Evolutionary conservation across 805 yeast species (phyloP), one percentile per base, ranked within the genome.

Genomic region (Spencermartinsiella europaea): DNA sequence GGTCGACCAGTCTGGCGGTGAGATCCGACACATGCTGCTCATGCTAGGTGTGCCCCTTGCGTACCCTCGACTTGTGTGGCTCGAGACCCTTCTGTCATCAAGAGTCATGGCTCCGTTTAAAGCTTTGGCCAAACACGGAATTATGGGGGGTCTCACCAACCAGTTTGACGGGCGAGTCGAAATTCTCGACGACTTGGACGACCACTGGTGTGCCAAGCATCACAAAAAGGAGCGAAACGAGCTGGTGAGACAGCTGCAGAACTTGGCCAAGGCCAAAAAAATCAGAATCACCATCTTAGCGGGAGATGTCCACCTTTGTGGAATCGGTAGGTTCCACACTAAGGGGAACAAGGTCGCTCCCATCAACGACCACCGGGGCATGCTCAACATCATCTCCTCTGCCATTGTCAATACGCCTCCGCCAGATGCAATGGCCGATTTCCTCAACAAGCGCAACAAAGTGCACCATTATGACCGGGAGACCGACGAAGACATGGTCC

Each of bases 391-490:
- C 38, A 83, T 88, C 38, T 81, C 93, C 5, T 86, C 96, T 15
- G 98, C 98, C 2, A 88, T 91, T 48, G 80, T 84, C 22, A 91
- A 91, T 63, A 80, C 93, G 0, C 96, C 99, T 10, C 98, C 98
- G 1, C 96, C 97, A 1, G 78, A 80, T 60, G 81, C 82, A 4
- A 85, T 91, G 84, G 93, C 95, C 0, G 67, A 69, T 4, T 69
- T 91, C 52, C 68, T 91, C 54, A 75, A 84, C 63, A 79, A 73
- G 56, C 72, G 96, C 56, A 74, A 85, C 12, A 74, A 73, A 45
- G 68, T 77, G 19, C 97, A 90, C 64, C 37, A 34, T 34, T 38
- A 16, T 27, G 84, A 77, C 58, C 63, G 58, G 35, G 62, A 71
- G 34, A 81, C 90, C 3, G 85, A 80, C 53, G 97, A 91, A 62